Conservation (phyloP, 2,329 filamentous ascomycete species). For the Cadophora malorum region DNA sequence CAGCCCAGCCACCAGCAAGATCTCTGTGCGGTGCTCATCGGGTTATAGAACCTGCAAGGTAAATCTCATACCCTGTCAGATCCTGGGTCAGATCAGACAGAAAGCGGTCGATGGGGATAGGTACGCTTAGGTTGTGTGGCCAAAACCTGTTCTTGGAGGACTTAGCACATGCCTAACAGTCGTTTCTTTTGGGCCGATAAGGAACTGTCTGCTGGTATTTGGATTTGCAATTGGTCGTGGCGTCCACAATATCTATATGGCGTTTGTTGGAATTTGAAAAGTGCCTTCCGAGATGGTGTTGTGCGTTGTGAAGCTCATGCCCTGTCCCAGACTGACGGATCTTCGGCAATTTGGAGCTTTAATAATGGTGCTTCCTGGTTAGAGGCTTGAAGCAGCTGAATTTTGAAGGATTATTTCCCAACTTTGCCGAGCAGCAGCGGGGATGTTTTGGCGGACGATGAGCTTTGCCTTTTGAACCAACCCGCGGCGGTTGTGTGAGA, state of each 20-base stretch:
- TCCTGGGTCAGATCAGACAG: constrained; percentile 27
- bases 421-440: constrained; percentile 10
- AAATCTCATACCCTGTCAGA: constrained; percentile 26
- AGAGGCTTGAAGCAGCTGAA: constrained; percentile 7
- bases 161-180: neutral
- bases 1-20: constrained; percentile 17
- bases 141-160: constrained; percentile 27
- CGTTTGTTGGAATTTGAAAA: neutral
- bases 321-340: constrained; percentile 15
- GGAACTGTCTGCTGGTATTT: neutral
- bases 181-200: constrained; percentile 1
- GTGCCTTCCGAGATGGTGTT: neutral
- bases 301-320: constrained; percentile 15
- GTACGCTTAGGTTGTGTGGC: neutral
- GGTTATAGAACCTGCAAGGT: constrained; percentile 30
- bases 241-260: neutral
- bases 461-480: neutral
- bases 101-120: constrained; percentile 3
- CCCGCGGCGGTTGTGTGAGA: constrained; percentile 17
- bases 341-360: constrained; percentile 12
- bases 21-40: constrained; percentile 25
- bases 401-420: neutral
- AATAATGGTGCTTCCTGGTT: neutral
- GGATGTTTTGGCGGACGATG: neutral
- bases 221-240: constrained; percentile 3